Evolutionary conservation across 2,329 filamentous ascomycete genomes (phyloP).

Genomic region (Exophiala mesophila): DNA sequence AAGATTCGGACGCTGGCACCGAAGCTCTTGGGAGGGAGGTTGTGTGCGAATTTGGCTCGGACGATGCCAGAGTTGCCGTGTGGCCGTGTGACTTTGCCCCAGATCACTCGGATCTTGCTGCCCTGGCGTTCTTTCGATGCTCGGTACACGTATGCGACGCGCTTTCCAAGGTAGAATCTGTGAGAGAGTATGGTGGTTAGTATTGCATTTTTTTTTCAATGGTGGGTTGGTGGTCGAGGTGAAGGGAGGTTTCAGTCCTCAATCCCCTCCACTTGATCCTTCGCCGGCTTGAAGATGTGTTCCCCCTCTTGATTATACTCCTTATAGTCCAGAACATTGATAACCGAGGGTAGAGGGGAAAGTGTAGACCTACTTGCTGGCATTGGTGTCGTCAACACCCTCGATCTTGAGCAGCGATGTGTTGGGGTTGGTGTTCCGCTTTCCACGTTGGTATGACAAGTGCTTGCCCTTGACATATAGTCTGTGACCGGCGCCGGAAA

Average conservation of each 20-base stretch:
- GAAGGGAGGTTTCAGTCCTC: too few species aligned
- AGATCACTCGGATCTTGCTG: conserved; percentile 98
- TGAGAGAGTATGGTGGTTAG: conserved; percentile 10
- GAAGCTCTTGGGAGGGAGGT: conserved; percentile 95
- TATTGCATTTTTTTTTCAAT: conserved; percentile 32
- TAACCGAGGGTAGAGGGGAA: neutral
- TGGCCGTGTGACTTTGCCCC: conserved; percentile 94
- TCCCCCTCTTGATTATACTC: neutral
- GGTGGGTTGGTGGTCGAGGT: too few species aligned
- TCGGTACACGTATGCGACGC: conserved; percentile 97
- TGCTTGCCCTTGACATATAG: conserved; percentile 96
- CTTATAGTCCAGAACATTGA: neutral
- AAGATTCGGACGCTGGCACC: conserved; percentile 94
- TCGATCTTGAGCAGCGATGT: conserved; percentile 97
- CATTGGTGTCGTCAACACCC: conserved; percentile 86
- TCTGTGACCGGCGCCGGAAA: conserved; percentile 83
- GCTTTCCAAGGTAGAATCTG: conserved; percentile 96
- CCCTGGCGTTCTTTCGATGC: conserved; percentile 90
- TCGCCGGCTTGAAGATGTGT: neutral
- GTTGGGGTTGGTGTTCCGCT: conserved; percentile 84
- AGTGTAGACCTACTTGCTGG: conserved; percentile 64
- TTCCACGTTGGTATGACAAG: conserved; percentile 94
- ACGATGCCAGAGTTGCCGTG: conserved; percentile 99
- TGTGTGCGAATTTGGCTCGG: conserved; percentile 92
- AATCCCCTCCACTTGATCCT: too few species aligned